Base-by-base conservation (phyloP, 495 filamentous ascomycete genomes). In the Penicillium tannophilum region DNA sequence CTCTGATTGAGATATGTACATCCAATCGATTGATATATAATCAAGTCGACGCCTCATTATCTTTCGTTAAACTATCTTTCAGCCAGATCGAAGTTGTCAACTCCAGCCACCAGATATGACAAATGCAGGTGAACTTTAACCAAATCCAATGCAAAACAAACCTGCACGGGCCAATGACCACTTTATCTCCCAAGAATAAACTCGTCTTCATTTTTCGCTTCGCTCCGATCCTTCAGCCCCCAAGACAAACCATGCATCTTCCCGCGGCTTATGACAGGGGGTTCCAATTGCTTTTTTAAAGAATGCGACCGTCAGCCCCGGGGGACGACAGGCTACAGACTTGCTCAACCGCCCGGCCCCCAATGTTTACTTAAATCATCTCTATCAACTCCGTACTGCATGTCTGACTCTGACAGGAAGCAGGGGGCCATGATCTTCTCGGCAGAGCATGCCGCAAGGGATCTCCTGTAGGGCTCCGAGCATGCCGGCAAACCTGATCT, bases 401-500 rank as follows among this genome's bases (percentile, higher is more conserved):
- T 61, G 62, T 58, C 49, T 61, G 62, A 61, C 62, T 58, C 49
- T 61, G 62, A 61, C 62, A 61, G 62, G 36, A 64, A 61, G 58
- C 52, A 64, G 58, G 62, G 62, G 58, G 39, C 12, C 46, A n/a
- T 19, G 52, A 53, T 62, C 63, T 59, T 52, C 33, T 35, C 52
- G 20, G 26, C 33, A 56, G 49, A 49, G 52, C 55, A 52, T 60
- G 56, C 54, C 36, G 46, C 56, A 49, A 44, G 35, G 43, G 50
- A 41, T 31, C 55, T 58, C 47, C 49, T 52, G 48, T 16, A 3
- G 54, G 58, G 55, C 59, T 55, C 63, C 62, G 54, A 57, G 52
- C 59, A 54, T 54, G 63, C 59, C 30, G 54, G 35, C 16, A 41
- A 42, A 36, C 51, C 57, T 55, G 62, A 47, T 58, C 58, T 24